These are phyloP conservation scores for Pyrus hybrid DNA, from an alignment of 331 rosid genomes.

Conservation along the genomic window DNA sequence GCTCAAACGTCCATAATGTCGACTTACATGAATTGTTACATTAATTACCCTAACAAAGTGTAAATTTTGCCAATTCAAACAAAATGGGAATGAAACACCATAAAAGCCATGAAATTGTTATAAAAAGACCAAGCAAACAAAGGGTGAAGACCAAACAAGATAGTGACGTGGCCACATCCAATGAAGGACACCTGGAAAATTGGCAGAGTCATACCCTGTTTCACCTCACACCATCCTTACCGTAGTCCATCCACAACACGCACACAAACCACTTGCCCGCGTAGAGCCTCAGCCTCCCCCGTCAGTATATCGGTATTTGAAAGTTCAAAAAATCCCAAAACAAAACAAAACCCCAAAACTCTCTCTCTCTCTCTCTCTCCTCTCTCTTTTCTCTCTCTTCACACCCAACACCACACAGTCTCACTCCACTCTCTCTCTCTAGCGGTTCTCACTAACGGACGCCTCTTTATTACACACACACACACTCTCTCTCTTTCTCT, in stretches of 20 bases:
- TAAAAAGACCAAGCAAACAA: background rate
- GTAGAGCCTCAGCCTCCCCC: background rate
- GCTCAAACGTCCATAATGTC: background rate
- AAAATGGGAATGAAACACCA: background rate
- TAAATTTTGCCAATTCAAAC: too few species aligned
- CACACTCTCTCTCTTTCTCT: too few species aligned
- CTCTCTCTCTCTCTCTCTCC: background rate
- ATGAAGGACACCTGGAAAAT: background rate
- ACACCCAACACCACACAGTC: background rate
- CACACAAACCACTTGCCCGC: conserved; percentile 33
- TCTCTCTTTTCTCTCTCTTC: conserved; percentile 8
- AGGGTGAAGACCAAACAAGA: background rate
- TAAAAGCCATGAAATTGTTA: background rate
- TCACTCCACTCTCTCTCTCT: background rate
- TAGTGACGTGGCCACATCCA: background rate
- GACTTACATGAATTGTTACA: too few species aligned
- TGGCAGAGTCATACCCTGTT: background rate
- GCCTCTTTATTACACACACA: conserved; percentile 4
- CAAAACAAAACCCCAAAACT: background rate
- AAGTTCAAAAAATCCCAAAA: conserved; percentile 50
- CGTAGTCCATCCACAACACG: background rate
- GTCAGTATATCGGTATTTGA: conserved; percentile 39
- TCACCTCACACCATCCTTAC: background rate
- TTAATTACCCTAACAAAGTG: too few species aligned
- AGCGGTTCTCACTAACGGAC: background rate